Evolutionary conservation across 2,329 filamentous ascomycete genomes (phyloP).

Genomic region (Penicillium freii): DNA sequence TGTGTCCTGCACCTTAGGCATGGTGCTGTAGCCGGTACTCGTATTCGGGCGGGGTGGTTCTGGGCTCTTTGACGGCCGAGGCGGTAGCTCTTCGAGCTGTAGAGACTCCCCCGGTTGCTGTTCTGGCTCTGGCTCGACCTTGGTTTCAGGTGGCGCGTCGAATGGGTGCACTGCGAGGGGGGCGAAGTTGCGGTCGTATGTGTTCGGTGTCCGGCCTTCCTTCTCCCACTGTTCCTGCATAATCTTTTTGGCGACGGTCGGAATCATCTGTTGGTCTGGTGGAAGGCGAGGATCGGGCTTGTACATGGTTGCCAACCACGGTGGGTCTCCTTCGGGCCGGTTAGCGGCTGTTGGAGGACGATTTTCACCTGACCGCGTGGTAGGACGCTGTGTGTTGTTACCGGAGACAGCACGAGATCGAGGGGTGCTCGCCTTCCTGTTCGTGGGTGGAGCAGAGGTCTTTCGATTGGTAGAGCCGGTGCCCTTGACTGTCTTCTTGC

Average conservation of each 20-base stretch:
- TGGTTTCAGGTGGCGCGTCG: slow-evolving; percentile 28
- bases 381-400: slow-evolving; percentile 52
- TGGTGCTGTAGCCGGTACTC: slow-evolving; percentile 51
- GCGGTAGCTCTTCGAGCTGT: slow-evolving; percentile 13
- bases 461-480: slow-evolving; percentile 36
- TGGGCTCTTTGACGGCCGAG: slow-evolving; percentile 33
- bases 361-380: slow-evolving; percentile 60
- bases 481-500: slow-evolving; percentile 33
- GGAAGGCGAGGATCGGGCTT: slow-evolving; percentile 92
- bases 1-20: slow-evolving; percentile 47
- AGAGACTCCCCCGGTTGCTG: slow-evolving; percentile 6
- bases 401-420: slow-evolving; percentile 37
- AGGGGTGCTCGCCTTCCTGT: slow-evolving; percentile 40
- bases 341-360: slow-evolving; percentile 57
- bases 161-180: slow-evolving; percentile 60
- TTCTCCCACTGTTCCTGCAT: slow-evolving; percentile 95
- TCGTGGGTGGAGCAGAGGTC: slow-evolving; percentile 38
- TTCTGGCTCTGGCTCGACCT: slow-evolving; percentile 11
- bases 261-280: slow-evolving; percentile 91
- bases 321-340: slow-evolving; percentile 87
- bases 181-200: slow-evolving; percentile 85
- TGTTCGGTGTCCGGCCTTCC: slow-evolving; percentile 79
- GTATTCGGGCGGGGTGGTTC: slow-evolving; percentile 40
- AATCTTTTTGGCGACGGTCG: slow-evolving; percentile 85
- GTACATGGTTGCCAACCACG: slow-evolving; percentile 92